A percentile compares a stretch with the other conserved stretches of the same genome.
phyloP scores from a whole-genome alignment of 2,329 filamentous ascomycete genomes.

The Helotiales sp. region DNA sequence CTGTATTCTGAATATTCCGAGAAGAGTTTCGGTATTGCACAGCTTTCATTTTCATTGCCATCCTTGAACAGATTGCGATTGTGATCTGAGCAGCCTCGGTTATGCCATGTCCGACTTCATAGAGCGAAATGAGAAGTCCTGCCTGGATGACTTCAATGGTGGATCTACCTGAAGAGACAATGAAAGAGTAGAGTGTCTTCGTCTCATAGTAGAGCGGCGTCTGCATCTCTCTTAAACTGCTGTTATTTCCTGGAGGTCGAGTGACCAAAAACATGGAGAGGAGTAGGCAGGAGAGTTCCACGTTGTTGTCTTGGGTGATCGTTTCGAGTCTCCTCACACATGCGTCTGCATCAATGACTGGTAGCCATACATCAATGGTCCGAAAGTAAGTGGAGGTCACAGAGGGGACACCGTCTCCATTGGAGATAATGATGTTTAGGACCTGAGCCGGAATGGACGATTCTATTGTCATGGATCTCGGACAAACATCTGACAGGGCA shows the following conservation, averaged over 20 bases:
- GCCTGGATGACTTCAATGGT: slow-evolving; percentile 32
- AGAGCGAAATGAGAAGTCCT: slow-evolving; percentile 31
- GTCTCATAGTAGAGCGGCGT: slow-evolving; percentile 28
- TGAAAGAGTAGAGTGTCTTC: slow-evolving; percentile 26
- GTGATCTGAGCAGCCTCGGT: slow-evolving; percentile 29
- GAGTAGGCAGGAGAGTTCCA: slow-evolving; percentile 27
- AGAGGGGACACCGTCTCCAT: slow-evolving; percentile 26
- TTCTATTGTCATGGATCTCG: slow-evolving; percentile 10
- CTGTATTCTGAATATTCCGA: slow-evolving; percentile 29
- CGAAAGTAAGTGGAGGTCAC: slow-evolving; percentile 29
- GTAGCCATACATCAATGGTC: slow-evolving; percentile 34
- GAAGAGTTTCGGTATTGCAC: slow-evolving; percentile 15
- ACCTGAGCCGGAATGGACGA: slow-evolving; percentile 26
- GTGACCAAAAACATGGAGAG: slow-evolving; percentile 32
- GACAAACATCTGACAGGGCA: slow-evolving; percentile 19
- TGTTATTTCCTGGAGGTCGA: slow-evolving; percentile 15
- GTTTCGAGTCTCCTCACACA: slow-evolving; percentile 26
- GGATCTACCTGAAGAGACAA: slow-evolving; percentile 26
- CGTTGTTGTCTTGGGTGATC: slow-evolving; percentile 20
- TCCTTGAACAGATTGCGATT: slow-evolving; percentile 27
- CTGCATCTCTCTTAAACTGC: slow-evolving; percentile 23
- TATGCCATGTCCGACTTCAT: slow-evolving; percentile 34
- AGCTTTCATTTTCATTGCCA: slow-evolving; percentile 29
- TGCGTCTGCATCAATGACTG: slow-evolving; percentile 26
- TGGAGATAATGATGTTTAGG: slow-evolving; percentile 22